Percentiles rank a stretch among this genome's conserved stretches.
Conservation (phyloP, 176 grass and related monocot species). For the Rhipidocladum racemiflorum region DNA sequence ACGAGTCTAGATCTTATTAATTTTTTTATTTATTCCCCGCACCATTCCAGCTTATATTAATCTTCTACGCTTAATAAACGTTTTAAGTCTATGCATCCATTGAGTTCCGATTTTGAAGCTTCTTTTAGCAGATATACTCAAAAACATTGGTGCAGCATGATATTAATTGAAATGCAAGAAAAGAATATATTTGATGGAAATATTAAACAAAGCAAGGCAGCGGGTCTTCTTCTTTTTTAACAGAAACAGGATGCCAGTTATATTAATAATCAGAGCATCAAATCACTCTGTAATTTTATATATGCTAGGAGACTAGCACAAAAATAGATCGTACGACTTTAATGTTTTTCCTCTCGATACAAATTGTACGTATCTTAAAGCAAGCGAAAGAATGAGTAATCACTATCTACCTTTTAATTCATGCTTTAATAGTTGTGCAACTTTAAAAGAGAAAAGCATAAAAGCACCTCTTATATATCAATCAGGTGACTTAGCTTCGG, state of each 20-base stretch:
- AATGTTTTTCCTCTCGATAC: too few species aligned
- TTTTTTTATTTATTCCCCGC: slow-evolving; percentile 2
- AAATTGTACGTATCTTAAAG: too few species aligned
- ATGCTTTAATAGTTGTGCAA: too few species aligned
- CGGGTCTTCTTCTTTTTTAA: neutral
- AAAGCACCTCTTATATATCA: too few species aligned
- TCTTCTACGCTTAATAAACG: neutral
- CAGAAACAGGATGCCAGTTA: neutral
- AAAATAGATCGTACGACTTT: neutral
- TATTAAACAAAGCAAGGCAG: neutral
- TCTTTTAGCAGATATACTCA: neutral
- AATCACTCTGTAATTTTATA: neutral
- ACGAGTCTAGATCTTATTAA: slow-evolving; percentile 35
- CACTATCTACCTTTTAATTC: too few species aligned
- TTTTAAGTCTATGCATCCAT: neutral
- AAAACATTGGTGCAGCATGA: neutral
- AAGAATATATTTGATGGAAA: neutral
- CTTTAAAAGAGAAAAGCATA: too few species aligned
- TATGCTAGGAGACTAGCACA: neutral
- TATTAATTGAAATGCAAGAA: neutral
- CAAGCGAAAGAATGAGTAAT: too few species aligned
- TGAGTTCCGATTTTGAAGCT: neutral
- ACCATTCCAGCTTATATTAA: neutral
- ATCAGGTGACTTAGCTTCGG: neutral
- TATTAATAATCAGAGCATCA: neutral